These are phyloP conservation scores for Fomitopsis schrenkii DNA, from an alignment of 1,284 basidiomycete genomes.

Conservation along the genomic window DNA sequence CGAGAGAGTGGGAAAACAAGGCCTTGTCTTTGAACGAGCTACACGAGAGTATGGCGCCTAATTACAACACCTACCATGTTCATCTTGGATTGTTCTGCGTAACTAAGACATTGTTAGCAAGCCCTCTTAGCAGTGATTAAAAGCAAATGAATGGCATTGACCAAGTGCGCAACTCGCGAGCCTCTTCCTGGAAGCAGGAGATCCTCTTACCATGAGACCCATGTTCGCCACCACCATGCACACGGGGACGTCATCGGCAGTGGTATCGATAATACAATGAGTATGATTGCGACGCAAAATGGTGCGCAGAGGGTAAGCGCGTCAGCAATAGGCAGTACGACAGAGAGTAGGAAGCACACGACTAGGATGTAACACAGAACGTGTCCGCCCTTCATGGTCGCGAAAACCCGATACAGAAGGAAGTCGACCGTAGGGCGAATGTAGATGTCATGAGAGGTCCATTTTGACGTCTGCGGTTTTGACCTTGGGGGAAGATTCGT, in stretches of 20 bases:
- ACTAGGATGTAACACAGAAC: background rate
- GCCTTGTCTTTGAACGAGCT: background rate
- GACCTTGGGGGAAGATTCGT: background rate
- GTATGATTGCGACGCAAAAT: background rate
- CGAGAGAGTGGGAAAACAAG: background rate
- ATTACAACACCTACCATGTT: background rate
- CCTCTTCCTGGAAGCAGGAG: too few species aligned
- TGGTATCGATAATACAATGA: background rate
- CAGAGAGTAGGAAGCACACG: background rate
- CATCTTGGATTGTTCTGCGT: background rate
- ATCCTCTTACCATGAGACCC: too few species aligned
- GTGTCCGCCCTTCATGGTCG: background rate
- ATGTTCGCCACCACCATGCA: too few species aligned
- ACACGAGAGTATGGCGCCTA: background rate
- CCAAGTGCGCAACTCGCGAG: too few species aligned
- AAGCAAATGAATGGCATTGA: background rate
- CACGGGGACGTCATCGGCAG: too few species aligned
- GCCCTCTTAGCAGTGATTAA: background rate
- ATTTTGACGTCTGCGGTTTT: background rate
- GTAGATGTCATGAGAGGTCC: background rate
- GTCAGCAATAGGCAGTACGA: background rate
- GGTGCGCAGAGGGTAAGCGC: background rate
- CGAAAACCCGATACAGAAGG: background rate
- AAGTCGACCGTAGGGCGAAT: background rate
- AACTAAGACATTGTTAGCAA: background rate